phyloP scores from a whole-genome alignment of 345 rosid species.

The Populus tremula region DNA sequence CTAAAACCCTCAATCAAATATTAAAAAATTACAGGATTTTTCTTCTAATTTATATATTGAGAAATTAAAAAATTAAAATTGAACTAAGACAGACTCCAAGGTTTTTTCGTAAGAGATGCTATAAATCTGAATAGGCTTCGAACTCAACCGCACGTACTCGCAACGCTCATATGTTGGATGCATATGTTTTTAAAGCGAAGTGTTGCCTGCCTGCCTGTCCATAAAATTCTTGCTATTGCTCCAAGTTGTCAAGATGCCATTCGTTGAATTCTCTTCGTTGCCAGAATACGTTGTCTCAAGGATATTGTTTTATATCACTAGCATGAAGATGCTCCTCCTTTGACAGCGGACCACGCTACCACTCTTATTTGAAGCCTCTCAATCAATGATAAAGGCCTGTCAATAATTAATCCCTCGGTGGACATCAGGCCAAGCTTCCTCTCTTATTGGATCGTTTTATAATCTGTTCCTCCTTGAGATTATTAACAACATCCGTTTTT shows the following conservation, averaged over 20 bases:
- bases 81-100: too few relatives aligned
- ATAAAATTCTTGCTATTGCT: neutral
- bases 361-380: too few relatives aligned
- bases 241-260: neutral
- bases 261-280: neutral
- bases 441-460: neutral
- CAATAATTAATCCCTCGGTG: neutral
- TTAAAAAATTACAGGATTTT: too few relatives aligned
- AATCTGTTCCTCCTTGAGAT: neutral
- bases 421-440: neutral
- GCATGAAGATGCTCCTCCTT: neutral
- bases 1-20: too few relatives aligned
- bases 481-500: neutral
- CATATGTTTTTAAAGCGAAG: neutral
- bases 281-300: neutral
- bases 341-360: neutral
- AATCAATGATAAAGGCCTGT: neutral
- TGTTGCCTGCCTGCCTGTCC: neutral
- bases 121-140: too few relatives aligned
- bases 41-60: too few relatives aligned
- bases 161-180: neutral
- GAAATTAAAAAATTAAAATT: too few relatives aligned
- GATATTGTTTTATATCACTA: neutral
- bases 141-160: too few relatives aligned
- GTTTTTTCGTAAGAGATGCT: too few relatives aligned